Evolutionary conservation across 2,329 filamentous ascomycete genomes (phyloP).

Genomic region (Aspergillus chevalieri): DNA sequence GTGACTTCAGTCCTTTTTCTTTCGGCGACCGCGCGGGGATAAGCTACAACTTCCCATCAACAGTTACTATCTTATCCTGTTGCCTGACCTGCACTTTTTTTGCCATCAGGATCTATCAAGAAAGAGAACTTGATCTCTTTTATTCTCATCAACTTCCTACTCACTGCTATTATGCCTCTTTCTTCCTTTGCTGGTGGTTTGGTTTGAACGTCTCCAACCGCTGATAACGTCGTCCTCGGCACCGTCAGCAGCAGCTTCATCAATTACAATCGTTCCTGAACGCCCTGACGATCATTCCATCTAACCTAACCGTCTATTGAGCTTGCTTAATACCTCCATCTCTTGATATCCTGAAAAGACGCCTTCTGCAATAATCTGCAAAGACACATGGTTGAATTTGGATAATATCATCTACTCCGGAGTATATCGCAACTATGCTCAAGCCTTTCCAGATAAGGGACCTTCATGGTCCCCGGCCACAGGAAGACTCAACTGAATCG

Average conservation of each 20-base stretch:
- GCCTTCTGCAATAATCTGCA: neutral
- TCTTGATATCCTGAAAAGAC: too few relatives aligned
- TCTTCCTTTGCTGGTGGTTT: too few relatives aligned
- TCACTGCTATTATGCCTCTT: too few relatives aligned
- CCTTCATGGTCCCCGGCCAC: slow-evolving; percentile 21
- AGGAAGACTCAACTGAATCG: slow-evolving; percentile 10
- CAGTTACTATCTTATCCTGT: slow-evolving; percentile 17
- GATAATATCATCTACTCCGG: slow-evolving; percentile 7
- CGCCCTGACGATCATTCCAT: too few relatives aligned
- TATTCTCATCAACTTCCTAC: too few relatives aligned
- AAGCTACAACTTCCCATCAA: neutral
- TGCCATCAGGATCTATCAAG: neutral
- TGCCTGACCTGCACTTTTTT: slow-evolving; percentile 12
- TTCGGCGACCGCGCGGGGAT: neutral
- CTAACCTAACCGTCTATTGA: too few relatives aligned
- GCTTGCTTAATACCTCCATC: too few relatives aligned
- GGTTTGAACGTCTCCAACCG: too few relatives aligned
- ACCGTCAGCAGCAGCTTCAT: too few relatives aligned
- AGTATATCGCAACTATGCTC: slow-evolving; percentile 24
- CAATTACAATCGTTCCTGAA: too few relatives aligned
- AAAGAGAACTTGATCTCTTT: too few relatives aligned
- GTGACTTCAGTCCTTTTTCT: neutral
- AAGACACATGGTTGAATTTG: neutral
- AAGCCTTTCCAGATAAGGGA: slow-evolving; percentile 38
- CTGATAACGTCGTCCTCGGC: too few relatives aligned